phyloP scores from a whole-genome alignment of 768 basidiomycete genomes.

The Kwoniella heveanensis region DNA sequence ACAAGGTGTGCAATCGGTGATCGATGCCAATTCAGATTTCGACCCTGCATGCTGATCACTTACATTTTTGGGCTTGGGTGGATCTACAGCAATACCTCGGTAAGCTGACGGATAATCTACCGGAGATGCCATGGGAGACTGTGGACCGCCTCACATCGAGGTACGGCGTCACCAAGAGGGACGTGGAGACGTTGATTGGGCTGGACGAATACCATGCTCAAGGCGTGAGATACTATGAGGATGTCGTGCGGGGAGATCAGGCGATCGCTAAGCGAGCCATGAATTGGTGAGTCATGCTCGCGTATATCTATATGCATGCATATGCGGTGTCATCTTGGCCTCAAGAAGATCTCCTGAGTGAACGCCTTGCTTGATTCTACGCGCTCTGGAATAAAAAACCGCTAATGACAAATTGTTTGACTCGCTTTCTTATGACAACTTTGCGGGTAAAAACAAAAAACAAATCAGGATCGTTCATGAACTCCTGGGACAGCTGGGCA shows the following conservation, averaged over 20 bases:
- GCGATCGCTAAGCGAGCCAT: conserved; percentile 68
- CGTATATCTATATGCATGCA: too few relatives aligned
- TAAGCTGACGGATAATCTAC: conserved; percentile 62
- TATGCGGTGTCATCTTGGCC: too few relatives aligned
- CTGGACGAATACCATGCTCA: conserved; percentile 66
- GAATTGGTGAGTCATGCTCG: conserved; percentile 71
- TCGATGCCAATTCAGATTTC: too few relatives aligned
- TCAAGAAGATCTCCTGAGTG: too few relatives aligned
- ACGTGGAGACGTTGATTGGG: conserved; percentile 73
- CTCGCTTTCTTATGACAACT: too few relatives aligned
- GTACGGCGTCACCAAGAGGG: conserved; percentile 65
- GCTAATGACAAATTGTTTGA: too few relatives aligned
- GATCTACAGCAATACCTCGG: conserved; percentile 66
- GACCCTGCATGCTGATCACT: too few relatives aligned
- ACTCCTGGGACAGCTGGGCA: conserved; percentile 72
- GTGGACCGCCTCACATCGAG: conserved; percentile 62
- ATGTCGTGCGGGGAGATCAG: conserved; percentile 61
- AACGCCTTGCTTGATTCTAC: too few relatives aligned
- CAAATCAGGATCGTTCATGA: conserved; percentile 92
- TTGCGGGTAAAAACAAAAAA: too few relatives aligned
- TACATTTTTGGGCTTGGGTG: too few relatives aligned
- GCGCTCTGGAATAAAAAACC: too few relatives aligned
- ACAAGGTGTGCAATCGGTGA: too few relatives aligned
- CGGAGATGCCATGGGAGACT: conserved; percentile 73
- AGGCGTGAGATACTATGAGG: conserved; percentile 79